These are phyloP conservation scores for Pleurotus citrinopileatus DNA, from an alignment of 768 basidiomycete species.

Conservation along the genomic window DNA sequence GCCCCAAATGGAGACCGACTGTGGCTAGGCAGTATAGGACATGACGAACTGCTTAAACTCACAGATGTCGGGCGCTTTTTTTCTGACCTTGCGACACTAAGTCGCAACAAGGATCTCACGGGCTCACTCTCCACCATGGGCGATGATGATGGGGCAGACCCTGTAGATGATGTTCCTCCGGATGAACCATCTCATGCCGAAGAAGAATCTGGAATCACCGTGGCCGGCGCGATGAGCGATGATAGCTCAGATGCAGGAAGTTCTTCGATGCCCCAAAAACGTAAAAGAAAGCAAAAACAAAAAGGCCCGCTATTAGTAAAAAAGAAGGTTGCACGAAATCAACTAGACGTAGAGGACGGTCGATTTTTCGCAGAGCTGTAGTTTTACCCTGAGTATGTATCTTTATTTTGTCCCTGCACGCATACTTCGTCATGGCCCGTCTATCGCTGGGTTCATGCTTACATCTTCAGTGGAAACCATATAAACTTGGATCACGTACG, in stretches of 20 bases:
- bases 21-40: conserved; percentile 93
- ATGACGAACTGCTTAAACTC: conserved; percentile 82
- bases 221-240: conserved; percentile 15
- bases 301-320: conserved; percentile 45
- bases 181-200: conserved; percentile 21
- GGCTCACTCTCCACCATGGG: conserved; percentile 12
- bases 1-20: conserved; percentile 28
- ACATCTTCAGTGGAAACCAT: conserved; percentile 1
- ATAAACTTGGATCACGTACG: neutral
- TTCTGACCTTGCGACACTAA: neutral
- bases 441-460: conserved; percentile 5
- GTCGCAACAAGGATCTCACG: neutral
- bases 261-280: conserved; percentile 38
- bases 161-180: conserved; percentile 43
- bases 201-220: conserved; percentile 16
- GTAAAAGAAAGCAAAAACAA: conserved; percentile 56
- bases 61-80: conserved; percentile 83
- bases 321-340: conserved; percentile 60
- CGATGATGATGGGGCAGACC: conserved; percentile 37
- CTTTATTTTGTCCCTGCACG: neutral
- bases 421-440: neutral
- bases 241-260: conserved; percentile 20
- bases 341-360: conserved; percentile 47
- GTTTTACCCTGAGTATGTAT: conserved; percentile 9
- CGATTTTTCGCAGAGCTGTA: conserved; percentile 70